Evolutionary conservation across 2,329 filamentous ascomycete genomes (phyloP).

Genomic region (Grosmannia penicillata): DNA sequence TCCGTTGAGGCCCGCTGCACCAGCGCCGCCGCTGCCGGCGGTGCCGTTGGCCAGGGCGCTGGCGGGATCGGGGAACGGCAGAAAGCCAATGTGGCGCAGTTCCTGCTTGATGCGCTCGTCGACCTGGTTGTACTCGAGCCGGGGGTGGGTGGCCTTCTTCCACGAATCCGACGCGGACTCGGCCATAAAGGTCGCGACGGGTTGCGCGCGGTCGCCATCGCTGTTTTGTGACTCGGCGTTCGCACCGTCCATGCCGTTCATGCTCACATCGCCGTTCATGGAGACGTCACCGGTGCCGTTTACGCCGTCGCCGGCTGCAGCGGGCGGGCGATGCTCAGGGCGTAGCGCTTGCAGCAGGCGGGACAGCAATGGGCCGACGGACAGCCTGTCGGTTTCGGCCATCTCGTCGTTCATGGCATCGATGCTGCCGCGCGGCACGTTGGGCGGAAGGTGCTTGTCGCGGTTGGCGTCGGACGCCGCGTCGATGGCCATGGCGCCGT

Average conservation of each 20-base stretch:
- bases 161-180: constrained; percentile 63
- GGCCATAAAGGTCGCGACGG: constrained; percentile 65
- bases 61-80: constrained; percentile 32
- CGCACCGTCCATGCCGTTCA: constrained; percentile 37
- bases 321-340: constrained; percentile 49
- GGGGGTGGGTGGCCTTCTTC: constrained; percentile 61
- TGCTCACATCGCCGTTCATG: constrained; percentile 36
- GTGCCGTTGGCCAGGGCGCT: constrained; percentile 12
- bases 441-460: constrained; percentile 55
- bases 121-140: constrained; percentile 71
- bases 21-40: constrained; percentile 4
- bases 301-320: constrained; percentile 26
- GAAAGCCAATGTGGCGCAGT: constrained; percentile 76
- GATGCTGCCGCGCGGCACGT: constrained; percentile 71
- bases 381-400: constrained; percentile 80
- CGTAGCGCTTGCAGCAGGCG: constrained; percentile 70
- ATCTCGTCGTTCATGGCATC: constrained; percentile 77
- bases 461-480: constrained; percentile 9
- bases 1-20: too few species aligned
- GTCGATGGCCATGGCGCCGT: constrained; percentile 65
- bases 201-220: constrained; percentile 25
- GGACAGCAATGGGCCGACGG: constrained; percentile 71
- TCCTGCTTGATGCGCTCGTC: constrained; percentile 89
- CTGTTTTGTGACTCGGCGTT: constrained; percentile 28
- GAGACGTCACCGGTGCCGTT: constrained; percentile 39